Evolutionary conservation across 306 rosid genomes (phyloP).

Genomic region (Dryas octopetala): DNA sequence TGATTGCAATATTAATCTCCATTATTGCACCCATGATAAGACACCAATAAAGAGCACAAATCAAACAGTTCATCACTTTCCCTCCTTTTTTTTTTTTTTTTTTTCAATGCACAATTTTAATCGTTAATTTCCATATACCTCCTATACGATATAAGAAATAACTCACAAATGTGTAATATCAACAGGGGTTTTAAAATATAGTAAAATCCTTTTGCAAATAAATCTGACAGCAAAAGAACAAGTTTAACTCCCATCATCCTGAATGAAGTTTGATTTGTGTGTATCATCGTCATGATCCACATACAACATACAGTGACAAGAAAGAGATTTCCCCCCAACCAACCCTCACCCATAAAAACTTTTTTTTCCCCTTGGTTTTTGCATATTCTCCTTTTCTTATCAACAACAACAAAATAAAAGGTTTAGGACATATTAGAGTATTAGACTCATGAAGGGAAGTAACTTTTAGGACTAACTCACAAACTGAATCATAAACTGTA

Average conservation of each 20-base stretch:
- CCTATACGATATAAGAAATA: background rate
- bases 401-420: constrained; percentile 6
- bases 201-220: constrained; percentile 9
- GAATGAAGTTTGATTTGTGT: constrained; percentile 11
- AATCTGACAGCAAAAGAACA: constrained; percentile 28
- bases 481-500: constrained; percentile 21
- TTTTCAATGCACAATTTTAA: too few species aligned
- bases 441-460: background rate
- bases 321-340: constrained; percentile 4
- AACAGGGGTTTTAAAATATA: background rate
- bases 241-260: constrained; percentile 26
- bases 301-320: constrained; percentile 16
- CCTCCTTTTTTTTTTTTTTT: background rate
- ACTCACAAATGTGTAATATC: background rate
- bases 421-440: background rate
- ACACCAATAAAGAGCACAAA: background rate
- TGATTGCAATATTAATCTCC: background rate
- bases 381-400: constrained; percentile 1
- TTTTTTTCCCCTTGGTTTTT: background rate
- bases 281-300: constrained; percentile 28
- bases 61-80: background rate
- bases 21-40: background rate
- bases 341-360: background rate
- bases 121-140: background rate
- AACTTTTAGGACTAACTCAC: constrained; percentile 18